These are phyloP conservation scores for Porcisia deanei DNA, from an alignment of 208 protist genomes.

Conservation along the genomic window DNA sequence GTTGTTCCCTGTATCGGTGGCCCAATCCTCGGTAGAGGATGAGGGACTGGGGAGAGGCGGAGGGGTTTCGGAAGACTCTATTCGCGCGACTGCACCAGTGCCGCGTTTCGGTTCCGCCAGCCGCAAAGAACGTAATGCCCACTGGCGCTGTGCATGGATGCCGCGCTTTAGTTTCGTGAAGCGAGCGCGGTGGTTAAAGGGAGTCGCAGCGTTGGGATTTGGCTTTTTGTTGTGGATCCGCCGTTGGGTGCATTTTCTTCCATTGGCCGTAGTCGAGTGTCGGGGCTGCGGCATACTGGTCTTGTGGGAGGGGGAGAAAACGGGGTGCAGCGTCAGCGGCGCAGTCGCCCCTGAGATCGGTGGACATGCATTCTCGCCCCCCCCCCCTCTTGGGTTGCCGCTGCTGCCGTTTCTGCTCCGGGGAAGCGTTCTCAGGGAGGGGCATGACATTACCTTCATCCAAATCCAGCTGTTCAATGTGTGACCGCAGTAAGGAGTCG, in stretches of 20 bases:
- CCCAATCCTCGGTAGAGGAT: background rate
- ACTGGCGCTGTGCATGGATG: slow-evolving; percentile 33
- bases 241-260: background rate
- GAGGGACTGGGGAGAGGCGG: background rate
- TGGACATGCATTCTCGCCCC: background rate
- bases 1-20: background rate
- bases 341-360: background rate
- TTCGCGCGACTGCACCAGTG: background rate
- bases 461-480: background rate
- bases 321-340: background rate
- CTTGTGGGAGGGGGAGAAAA: background rate
- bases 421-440: background rate
- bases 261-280: background rate
- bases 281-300: background rate
- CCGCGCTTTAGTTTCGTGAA: slow-evolving; percentile 45
- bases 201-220: slow-evolving; percentile 26
- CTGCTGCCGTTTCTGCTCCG: background rate
- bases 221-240: slow-evolving; percentile 29
- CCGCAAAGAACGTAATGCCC: slow-evolving; percentile 11
- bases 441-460: background rate
- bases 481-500: too few species aligned
- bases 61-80: background rate
- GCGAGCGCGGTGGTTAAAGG: slow-evolving; percentile 44
- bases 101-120: background rate
- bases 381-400: background rate